Base-by-base conservation (phyloP, 306 rosid genomes). In the Boehmeria nivea region DNA sequence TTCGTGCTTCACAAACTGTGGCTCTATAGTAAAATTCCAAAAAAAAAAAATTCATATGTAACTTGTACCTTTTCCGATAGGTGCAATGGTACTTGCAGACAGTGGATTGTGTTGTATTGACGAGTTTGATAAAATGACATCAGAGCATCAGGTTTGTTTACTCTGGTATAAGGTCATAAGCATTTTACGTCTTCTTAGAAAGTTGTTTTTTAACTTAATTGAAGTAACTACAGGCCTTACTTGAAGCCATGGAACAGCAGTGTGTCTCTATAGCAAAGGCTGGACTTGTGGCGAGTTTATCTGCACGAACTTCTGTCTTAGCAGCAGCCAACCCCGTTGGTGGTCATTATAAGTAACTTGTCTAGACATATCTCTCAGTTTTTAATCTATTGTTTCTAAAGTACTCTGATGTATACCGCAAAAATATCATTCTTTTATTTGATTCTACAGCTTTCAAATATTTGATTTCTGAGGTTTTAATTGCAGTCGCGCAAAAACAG, bases 221-320 rank as follows among this genome's bases (percentile, higher is more conserved):
- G 61, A 64, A 56, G 25, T 66, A 66, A 54, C 42, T 46, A 50
- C 81, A 82, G 96, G 87, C 93, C 64, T 77, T 82, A 55, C 81
- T 91, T 55, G 95, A 91, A 79, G 98, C 96, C 63, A 91, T 87
- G 96, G 98, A 91, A 79, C 96, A 91, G 63, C 98, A 91, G 39
- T 80, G 98, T 66, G 95, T 90, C 52, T 90, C 98, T n/a, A 80
- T 90, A 68, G 98, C 95, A 61, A 91, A 91, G 72, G 96, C 98
- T 3, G 98, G 96, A 50, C 66, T 91, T 49, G 94, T 91, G 64
- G 96, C 98, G 72, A 91, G 93, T 84, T 83, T 91, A 69, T 91
- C 94, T 42, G 91, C 96, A 40, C 83, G 96, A 34, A 91, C 96
- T 60, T 80, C 96, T 70, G 85, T 91, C 69, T 68, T 91, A 60